Base-by-base conservation (phyloP, 192 early-diverging fungal species). In the Linnemannia schmuckeri region DNA sequence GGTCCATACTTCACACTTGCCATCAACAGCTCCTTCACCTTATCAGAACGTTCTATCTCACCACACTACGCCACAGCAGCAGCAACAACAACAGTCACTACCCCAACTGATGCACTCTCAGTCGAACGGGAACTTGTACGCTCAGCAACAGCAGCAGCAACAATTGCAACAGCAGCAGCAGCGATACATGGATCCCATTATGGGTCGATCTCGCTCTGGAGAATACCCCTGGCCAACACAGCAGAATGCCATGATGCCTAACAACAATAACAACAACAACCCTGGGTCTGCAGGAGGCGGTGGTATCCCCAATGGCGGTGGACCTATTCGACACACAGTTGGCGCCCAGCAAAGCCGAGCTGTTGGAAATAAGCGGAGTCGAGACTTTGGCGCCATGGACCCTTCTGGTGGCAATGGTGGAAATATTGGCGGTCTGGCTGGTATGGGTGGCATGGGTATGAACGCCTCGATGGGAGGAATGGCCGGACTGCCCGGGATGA, bases 331-430 rank as follows among this genome's bases (percentile, higher is more conserved):
- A 54, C 78, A 86, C 27, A 13, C 68, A 24, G 74, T 79, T 7
- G 82, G 82, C 4, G 71, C 82, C 24, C 80, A 82, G 22, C 83
- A 86, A n/a, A 75, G 49, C 54, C 83, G 83, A 40, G 78, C 82
- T 3, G 77, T 63, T 7, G 70, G 35, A 55, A 86, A 86, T 27
- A 79, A 86, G 55, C 74, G 83, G 33, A 81, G 83, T 73, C 83
- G 83, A 6, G 83, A 86, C 41, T 86, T 80, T 49, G 75, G 83
- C 22, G 40, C 55, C 8, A 72, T 86, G 76, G 83, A 85, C 6
- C 49, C 74, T 18, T 41, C 33, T 27, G 24, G 70, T 24, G 72
- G 54, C 9, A 78, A 12, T 54, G 35, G 30, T 47, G 73, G 77
- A 27, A 33, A 63, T 20, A 63, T 40, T 63, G 74, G 69, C 47